Percentiles rank a stretch among this genome's conserved stretches.
Evolutionary conservation across 108 stramenopile genomes (phyloP).

Genomic region (Skeletonema tropicum): DNA sequence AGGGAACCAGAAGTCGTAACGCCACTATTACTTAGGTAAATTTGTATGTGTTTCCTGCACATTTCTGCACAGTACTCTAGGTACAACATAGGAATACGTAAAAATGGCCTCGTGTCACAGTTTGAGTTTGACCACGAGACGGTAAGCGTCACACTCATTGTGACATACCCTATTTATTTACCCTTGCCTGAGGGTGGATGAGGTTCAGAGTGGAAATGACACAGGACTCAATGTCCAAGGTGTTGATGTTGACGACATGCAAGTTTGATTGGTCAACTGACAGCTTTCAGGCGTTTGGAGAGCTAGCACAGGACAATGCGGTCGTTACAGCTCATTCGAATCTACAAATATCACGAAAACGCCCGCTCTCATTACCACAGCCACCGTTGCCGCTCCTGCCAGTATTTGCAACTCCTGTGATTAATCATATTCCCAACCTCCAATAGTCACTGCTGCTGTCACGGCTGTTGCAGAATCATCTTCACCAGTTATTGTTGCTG

Average conservation of each 20-base stretch:
- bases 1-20: too few species aligned
- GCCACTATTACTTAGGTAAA: too few species aligned
- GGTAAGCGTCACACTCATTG: too few species aligned
- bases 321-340: constrained; percentile 14
- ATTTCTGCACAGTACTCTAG: too few species aligned
- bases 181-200: constrained; percentile 41
- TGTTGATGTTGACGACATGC: constrained; percentile 16
- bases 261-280: constrained; percentile 28
- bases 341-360: constrained; percentile 14
- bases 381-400: too few species aligned
- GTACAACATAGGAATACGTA: too few species aligned
- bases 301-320: constrained; percentile 21
- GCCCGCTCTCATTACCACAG: not conserved
- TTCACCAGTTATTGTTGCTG: too few species aligned
- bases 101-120: too few species aligned
- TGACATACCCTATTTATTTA: too few species aligned
- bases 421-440: not conserved
- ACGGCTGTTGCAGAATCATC: too few species aligned
- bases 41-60: too few species aligned
- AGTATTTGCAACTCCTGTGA: not conserved
- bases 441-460: not conserved
- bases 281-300: constrained; percentile 28
- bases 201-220: constrained; percentile 16
- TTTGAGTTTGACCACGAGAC: too few species aligned
- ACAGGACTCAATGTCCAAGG: constrained; percentile 31